Base-by-base conservation (phyloP, 179 eudicot genomes). In the Spergularia azorica region DNA sequence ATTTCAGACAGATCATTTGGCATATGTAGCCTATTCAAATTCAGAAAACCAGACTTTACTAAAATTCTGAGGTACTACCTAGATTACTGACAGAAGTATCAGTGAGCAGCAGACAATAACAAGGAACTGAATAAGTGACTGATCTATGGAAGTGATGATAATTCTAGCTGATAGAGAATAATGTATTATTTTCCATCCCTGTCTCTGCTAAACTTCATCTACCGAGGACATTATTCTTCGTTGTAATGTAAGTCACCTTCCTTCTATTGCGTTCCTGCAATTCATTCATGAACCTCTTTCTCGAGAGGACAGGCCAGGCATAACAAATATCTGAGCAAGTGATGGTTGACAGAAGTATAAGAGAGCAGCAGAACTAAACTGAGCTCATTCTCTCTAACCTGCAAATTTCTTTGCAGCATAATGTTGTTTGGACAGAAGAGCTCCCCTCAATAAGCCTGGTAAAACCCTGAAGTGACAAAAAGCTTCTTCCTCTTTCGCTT, bases 71-170 rank as follows among this genome's bases (percentile, higher is more conserved):
- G 73, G 21, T 52, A 55, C 26, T 54, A 70, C 32, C 32, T 26
- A 26, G 63, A 70, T n/a, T 11, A 70, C 6, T 55, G 63, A 70
- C 74, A 70, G 51, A 70, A 36, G 11, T 54, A 54, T 7, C 21
- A 70, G 73, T 70, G 73, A 70, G 61, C 73, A 70, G 56, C 72
- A 51, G 57, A 48, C 3, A 0, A 21, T 69, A 12, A 55, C 17
- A 67, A 9, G 56, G 14, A 46, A 50, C 57, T 67, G 16, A 67
- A n/a, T 0, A 13, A 17, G 36, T 43, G 13, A 17, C 13, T 32
- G 17, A 20, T 20, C 48, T 36, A 63, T 0, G 17, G n/a, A 63
- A 63, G 46, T 21, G 38, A 26, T 26, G 2, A 26, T 26, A 26
- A 36, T 9, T 5, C 2, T 32, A 11, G 14, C 16, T 58, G 38